Evolutionary conservation across 352 stramenopile genomes (phyloP).

Genomic region (Phytopythium ostracodes): DNA sequence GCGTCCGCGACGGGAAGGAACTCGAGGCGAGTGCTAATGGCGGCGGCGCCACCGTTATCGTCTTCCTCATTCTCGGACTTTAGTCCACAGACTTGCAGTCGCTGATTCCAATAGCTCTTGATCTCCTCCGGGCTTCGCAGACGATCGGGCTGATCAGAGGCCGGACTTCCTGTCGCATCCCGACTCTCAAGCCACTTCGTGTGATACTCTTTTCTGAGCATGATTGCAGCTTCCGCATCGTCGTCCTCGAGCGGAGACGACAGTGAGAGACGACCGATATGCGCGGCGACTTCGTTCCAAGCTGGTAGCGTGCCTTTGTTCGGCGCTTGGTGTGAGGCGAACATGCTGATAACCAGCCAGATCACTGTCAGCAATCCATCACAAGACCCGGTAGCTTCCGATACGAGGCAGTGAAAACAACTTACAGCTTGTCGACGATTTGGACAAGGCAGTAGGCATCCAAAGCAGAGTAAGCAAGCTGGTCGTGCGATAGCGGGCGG

Average conservation of each 20-base stretch:
- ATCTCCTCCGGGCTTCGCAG: neutral
- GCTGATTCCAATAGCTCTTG: neutral
- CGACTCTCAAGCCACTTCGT: constrained; percentile 21
- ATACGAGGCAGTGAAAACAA: neutral
- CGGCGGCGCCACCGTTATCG: too few relatives aligned
- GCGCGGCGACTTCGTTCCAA: constrained; percentile 17
- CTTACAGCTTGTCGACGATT: constrained; percentile 50
- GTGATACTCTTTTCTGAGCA: constrained; percentile 26
- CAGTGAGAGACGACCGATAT: constrained; percentile 23
- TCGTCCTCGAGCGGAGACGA: constrained; percentile 19
- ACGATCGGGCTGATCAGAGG: neutral
- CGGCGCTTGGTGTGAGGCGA: neutral
- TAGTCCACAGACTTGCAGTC: neutral
- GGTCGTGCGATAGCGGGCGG: constrained; percentile 40
- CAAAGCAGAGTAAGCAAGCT: constrained; percentile 58
- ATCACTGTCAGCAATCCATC: neutral
- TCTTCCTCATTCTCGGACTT: neutral
- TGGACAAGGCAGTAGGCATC: constrained; percentile 59
- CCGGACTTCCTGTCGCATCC: neutral
- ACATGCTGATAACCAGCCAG: constrained; percentile 1
- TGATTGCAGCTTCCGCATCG: constrained; percentile 19
- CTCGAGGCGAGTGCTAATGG: neutral
- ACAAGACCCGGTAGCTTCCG: neutral
- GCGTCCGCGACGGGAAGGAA: constrained; percentile 1
- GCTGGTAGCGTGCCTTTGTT: constrained; percentile 12